phyloP scores from a whole-genome alignment of 2,329 filamentous ascomycete genomes.

The Monosporascus sp. region DNA sequence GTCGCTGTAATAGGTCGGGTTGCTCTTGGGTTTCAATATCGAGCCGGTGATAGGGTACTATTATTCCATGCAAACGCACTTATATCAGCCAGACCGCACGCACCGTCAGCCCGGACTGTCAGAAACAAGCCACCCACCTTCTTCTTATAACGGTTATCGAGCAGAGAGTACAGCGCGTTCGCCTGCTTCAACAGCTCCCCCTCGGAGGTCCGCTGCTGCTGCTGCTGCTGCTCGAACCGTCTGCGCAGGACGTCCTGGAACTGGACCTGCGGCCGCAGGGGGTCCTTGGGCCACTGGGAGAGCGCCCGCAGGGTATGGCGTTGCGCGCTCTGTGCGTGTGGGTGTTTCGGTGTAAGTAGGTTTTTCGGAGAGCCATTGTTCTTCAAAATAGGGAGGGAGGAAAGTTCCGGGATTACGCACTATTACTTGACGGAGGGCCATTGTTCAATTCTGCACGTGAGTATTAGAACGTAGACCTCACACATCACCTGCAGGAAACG shows the following conservation, averaged over 20 bases:
- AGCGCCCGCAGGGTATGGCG: constrained; percentile 45
- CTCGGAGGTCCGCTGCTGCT: constrained; percentile 25
- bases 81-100: not conserved
- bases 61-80: not conserved
- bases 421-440: constrained; percentile 19
- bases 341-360: constrained; percentile 3
- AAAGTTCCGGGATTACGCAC: constrained; percentile 10
- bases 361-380: not conserved
- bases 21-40: constrained; percentile 53
- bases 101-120: not conserved
- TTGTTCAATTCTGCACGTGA: not conserved
- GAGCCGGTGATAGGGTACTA: constrained; percentile 42
- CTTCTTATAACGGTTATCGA: constrained; percentile 54
- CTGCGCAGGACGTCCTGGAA: constrained; percentile 50
- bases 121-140: constrained; percentile 32
- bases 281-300: constrained; percentile 58
- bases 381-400: not conserved
- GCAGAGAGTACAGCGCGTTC: constrained; percentile 53
- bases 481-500: constrained; percentile 5
- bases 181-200: constrained; percentile 49
- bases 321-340: constrained; percentile 32
- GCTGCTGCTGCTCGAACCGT: constrained; percentile 31
- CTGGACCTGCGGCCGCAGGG: constrained; percentile 57
- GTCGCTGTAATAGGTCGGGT: constrained; percentile 59
- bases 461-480: not conserved